A percentile compares a stretch with the other conserved stretches of the same genome.
Evolutionary conservation across 2,329 filamentous ascomycete species (phyloP).

Genomic region (Diaporthe sp.): DNA sequence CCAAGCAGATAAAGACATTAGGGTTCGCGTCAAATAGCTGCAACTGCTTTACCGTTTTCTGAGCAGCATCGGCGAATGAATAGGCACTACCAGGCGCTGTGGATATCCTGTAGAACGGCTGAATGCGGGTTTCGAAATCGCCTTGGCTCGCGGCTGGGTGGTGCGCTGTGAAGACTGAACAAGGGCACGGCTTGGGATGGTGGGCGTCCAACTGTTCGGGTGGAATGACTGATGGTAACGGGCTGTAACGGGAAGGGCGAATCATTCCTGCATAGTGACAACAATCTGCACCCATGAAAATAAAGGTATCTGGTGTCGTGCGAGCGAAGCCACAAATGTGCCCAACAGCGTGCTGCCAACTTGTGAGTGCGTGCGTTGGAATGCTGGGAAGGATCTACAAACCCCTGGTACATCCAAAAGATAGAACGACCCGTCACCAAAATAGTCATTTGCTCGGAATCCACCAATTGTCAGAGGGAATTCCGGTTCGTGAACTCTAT

Average conservation of each 20-base stretch:
- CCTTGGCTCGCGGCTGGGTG: slow-evolving; percentile 13
- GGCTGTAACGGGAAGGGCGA: neutral
- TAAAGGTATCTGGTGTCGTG: slow-evolving; percentile 5
- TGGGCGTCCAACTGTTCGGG: neutral
- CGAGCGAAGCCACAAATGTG: slow-evolving; percentile 8
- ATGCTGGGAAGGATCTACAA: neutral
- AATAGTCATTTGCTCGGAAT: neutral
- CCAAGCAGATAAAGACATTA: neutral
- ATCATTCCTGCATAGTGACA: slow-evolving; percentile 10
- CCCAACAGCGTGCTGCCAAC: slow-evolving; percentile 1
- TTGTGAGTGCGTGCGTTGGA: neutral
- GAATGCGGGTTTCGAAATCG: neutral
- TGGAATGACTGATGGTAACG: neutral
- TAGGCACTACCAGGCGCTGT: neutral
- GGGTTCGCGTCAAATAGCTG: neutral
- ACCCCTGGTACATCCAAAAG: slow-evolving; percentile 18
- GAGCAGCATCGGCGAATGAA: slow-evolving; percentile 4
- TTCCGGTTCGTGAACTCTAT: neutral
- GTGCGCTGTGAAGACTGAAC: neutral
- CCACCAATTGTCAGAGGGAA: neutral
- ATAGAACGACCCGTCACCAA: slow-evolving; percentile 12
- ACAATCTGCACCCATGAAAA: slow-evolving; percentile 8
- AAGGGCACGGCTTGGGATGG: neutral
- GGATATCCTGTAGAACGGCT: neutral
- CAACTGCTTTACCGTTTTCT: slow-evolving; percentile 4